Percentiles rank a stretch among this genome's conserved stretches.
Conservation (phyloP, 345 rosid species). For the Melaleuca quinquenervia region DNA sequence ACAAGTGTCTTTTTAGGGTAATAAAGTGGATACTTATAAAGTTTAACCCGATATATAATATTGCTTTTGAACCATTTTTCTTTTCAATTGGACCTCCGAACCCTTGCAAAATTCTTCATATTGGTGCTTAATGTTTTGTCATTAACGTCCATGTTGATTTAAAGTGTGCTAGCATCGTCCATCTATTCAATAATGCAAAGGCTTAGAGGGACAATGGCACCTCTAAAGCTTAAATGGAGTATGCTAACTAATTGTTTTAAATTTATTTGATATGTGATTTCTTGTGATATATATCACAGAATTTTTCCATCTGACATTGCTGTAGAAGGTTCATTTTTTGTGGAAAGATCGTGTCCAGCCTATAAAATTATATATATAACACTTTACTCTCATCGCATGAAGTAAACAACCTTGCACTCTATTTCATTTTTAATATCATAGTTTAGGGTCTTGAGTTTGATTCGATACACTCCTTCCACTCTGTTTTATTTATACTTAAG, state of each 20-base stretch:
- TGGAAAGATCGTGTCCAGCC: background rate
- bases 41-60: background rate
- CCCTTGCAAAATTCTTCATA: background rate
- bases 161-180: background rate
- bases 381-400: background rate
- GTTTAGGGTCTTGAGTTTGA: background rate
- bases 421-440: background rate
- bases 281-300: background rate
- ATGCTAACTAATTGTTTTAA: background rate
- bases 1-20: background rate
- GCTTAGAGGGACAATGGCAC: background rate
- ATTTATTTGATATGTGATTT: background rate
- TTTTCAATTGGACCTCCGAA: background rate
- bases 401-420: background rate
- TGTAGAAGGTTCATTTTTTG: background rate
- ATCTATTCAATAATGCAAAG: background rate
- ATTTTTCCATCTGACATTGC: background rate
- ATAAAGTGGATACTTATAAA: background rate
- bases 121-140: background rate
- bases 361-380: background rate
- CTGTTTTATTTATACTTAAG: background rate
- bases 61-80: background rate
- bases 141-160: background rate
- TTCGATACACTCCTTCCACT: background rate
- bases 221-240: background rate